phyloP scores from a whole-genome alignment of 495 filamentous ascomycete species.

The Neurospora sp. region DNA sequence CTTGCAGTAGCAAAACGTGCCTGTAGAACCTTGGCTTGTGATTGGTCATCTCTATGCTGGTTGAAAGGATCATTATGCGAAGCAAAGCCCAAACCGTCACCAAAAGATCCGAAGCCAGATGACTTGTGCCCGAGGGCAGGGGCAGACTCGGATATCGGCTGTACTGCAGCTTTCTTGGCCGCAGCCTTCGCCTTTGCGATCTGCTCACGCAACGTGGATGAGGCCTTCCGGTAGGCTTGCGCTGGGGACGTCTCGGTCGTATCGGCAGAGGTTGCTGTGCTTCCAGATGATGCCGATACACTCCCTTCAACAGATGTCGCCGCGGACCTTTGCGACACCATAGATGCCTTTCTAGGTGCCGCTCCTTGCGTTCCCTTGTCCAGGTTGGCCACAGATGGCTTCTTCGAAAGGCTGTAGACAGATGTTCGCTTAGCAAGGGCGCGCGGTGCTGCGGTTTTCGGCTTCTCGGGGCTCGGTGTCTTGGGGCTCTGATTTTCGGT shows the following conservation, averaged over 20 bases:
- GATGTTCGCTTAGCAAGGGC: constrained; percentile 46
- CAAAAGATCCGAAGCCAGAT: constrained; percentile 33
- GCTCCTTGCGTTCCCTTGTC: constrained; percentile 24
- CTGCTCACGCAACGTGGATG: constrained; percentile 72
- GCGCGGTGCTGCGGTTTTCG: constrained; percentile 41
- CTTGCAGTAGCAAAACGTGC: constrained; percentile 69
- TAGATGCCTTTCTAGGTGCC: constrained; percentile 28
- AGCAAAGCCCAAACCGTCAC: constrained; percentile 46
- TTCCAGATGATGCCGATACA: constrained; percentile 25
- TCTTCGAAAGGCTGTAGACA: constrained; percentile 43
- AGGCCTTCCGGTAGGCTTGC: constrained; percentile 52
- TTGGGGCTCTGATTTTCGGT: constrained; percentile 16
- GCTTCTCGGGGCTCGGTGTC: constrained; percentile 37
- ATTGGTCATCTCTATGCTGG: constrained; percentile 49
- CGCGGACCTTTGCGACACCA: constrained; percentile 36
- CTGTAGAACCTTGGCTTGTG: constrained; percentile 53
- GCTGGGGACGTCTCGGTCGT: constrained; percentile 23
- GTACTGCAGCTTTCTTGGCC: constrained; percentile 53
- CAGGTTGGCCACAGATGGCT: constrained; percentile 36
- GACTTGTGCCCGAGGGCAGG: constrained; percentile 26
- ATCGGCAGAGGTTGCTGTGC: constrained; percentile 29
- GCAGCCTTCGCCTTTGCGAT: constrained; percentile 86
- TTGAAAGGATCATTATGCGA: constrained; percentile 55
- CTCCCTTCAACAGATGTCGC: constrained; percentile 38
- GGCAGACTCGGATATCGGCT: constrained; percentile 26